Base-by-base conservation (phyloP, 257 asterid species). In the Solanum chmielewskii region DNA sequence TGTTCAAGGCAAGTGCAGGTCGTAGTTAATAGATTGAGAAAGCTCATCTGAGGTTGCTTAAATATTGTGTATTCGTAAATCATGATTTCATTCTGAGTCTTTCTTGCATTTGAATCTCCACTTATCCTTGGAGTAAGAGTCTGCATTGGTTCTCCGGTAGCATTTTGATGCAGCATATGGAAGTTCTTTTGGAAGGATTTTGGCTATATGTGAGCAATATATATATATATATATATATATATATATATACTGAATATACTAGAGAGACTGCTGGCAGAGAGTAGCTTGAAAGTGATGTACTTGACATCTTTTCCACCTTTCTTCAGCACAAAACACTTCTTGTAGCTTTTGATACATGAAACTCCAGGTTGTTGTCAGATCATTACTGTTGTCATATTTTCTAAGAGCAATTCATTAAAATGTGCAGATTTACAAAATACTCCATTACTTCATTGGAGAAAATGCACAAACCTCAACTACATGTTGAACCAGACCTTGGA, bases 401-500 rank as follows among this genome's bases (percentile, higher is more conserved):
- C 39, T 81, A 49, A 69, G 44, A 81, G 82, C 42, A 85, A 81
- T 78, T 87, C 45, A 70, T 78, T 89, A 77, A 80, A 86, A 69
- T 86, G 52, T 93, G 92, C 96, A 97, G 99, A 93, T 94, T 95
- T 90, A 91, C 97, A 83, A 95, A 94, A 88, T 97, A 97, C 91
- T 85, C 93, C 82, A 93, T 92, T 68, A 95, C 98, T 23, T 94
- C 98, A 27, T 88, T 97, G 95, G 99, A 97, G 95, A 97, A 97
- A 90, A 88, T 92, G 86, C 97, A 98, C 96, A 97, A 97, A 90
- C 98, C 99, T 84, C 96, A 92, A 89, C 92, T 97, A 59, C 88
- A 97, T 66, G 97, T 97, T 86, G 98, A 97, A 87, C 99, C 99
- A 44, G 99, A 97, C 92, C 94, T 97, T 42, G 99, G 98, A 87